Evolutionary conservation across 331 rosid genomes (phyloP).

Genomic region (Dryas integrifolia): DNA sequence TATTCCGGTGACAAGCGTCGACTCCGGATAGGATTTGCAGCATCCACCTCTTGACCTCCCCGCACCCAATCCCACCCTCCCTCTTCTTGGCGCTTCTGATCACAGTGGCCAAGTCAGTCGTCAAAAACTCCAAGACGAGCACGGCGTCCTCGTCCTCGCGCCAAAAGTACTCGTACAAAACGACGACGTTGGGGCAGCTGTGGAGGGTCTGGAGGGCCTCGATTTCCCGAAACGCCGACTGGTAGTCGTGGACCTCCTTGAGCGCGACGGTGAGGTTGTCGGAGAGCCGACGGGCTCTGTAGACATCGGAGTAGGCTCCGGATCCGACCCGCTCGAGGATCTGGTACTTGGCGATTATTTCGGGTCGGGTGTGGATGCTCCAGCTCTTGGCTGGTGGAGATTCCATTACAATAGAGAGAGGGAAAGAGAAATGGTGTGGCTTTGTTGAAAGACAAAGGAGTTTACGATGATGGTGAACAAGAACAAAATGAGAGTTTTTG

Average conservation of each 20-base stretch:
- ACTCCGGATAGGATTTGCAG: slow-evolving; percentile 62
- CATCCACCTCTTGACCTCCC: slow-evolving; percentile 81
- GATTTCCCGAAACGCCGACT: slow-evolving; percentile 78
- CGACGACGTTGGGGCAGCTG: slow-evolving; percentile 57
- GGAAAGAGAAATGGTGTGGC: too few species aligned
- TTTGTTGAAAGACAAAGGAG: too few species aligned
- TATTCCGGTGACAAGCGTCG: slow-evolving; percentile 65
- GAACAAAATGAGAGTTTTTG: too few species aligned
- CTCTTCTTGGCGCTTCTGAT: slow-evolving; percentile 51
- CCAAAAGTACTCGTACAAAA: slow-evolving; percentile 84
- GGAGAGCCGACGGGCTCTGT: slow-evolving; percentile 65
- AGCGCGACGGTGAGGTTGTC: slow-evolving; percentile 70
- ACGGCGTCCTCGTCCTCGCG: slow-evolving; percentile 90
- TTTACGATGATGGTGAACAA: too few species aligned
- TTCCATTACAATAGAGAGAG: slow-evolving; percentile 30
- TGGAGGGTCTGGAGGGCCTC: slow-evolving; percentile 66
- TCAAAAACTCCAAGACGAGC: slow-evolving; percentile 69
- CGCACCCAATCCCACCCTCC: slow-evolving; percentile 35
- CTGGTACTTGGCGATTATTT: slow-evolving; percentile 63
- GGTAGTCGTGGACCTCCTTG: slow-evolving; percentile 85
- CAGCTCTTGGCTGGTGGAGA: slow-evolving; percentile 58
- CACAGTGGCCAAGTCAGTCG: slow-evolving; percentile 56
- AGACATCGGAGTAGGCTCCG: slow-evolving; percentile 85
- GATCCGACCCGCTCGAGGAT: slow-evolving; percentile 70
- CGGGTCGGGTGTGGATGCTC: slow-evolving; percentile 85